These are phyloP conservation scores for Fusarium cyanostomum DNA, from an alignment of 2,329 filamentous ascomycete genomes.

Conservation along the genomic window DNA sequence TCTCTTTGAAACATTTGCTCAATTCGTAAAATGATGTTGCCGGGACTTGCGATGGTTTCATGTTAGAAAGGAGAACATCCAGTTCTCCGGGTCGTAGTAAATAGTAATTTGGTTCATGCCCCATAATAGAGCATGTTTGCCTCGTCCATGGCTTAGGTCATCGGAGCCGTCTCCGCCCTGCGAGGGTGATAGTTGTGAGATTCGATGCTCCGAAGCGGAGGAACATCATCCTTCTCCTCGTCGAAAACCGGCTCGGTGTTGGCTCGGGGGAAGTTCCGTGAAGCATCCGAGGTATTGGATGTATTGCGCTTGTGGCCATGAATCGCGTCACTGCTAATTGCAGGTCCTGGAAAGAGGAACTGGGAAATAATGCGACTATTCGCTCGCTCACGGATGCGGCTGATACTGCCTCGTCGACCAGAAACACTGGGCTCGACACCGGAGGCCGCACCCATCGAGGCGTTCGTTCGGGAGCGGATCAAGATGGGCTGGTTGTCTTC, in stretches of 20 bases:
- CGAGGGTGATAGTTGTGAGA: constrained; percentile 40
- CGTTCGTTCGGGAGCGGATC: constrained; percentile 49
- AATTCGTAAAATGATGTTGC: constrained; percentile 14
- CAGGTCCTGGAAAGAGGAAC: constrained; percentile 60
- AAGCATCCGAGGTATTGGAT: constrained; percentile 44
- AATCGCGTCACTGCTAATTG: constrained; percentile 46
- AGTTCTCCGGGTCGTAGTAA: not conserved
- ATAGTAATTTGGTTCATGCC: not conserved
- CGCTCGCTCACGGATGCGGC: constrained; percentile 49
- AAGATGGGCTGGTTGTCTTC: constrained; percentile 56
- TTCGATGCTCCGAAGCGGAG: constrained; percentile 38
- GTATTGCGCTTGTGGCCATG: constrained; percentile 41
- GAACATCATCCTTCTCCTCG: constrained; percentile 42
- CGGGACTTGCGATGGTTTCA: not conserved
- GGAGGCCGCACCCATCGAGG: constrained; percentile 46
- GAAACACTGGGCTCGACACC: constrained; percentile 44
- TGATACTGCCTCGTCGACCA: constrained; percentile 50
- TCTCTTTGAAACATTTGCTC: constrained; percentile 11
- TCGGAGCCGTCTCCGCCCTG: constrained; percentile 42
- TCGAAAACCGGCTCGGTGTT: constrained; percentile 43
- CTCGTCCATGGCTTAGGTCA: constrained; percentile 24
- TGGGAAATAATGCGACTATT: constrained; percentile 57
- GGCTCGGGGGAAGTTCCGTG: constrained; percentile 35
- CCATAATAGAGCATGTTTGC: not conserved
- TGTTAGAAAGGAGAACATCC: not conserved